phyloP scores from a whole-genome alignment of 805 yeast genomes.

The Pichia kluyveri region DNA sequence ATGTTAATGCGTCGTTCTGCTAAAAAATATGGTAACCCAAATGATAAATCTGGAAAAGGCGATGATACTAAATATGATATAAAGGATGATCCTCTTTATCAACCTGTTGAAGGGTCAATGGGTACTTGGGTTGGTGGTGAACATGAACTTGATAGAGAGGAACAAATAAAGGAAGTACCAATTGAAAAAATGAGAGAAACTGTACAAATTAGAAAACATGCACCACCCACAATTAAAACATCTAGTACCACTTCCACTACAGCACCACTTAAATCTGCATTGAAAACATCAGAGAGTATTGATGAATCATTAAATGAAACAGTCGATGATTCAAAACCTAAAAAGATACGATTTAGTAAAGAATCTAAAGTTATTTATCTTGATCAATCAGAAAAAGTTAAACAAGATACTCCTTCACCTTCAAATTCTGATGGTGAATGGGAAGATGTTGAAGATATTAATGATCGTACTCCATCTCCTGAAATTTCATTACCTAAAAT shows the following conservation, averaged over 20 bases:
- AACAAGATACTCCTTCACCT: neutral
- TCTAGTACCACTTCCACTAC: neutral
- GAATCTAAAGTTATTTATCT: slow-evolving; percentile 26
- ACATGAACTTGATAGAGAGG: slow-evolving; percentile 24
- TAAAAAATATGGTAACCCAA: slow-evolving; percentile 26
- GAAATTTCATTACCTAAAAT: slow-evolving; percentile 9
- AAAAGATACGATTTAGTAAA: slow-evolving; percentile 23
- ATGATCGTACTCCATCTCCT: slow-evolving; percentile 25
- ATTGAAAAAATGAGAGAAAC: neutral
- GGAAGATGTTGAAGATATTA: slow-evolving; percentile 42
- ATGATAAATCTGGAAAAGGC: slow-evolving; percentile 14
- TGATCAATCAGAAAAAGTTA: slow-evolving; percentile 8
- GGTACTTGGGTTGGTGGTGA: slow-evolving; percentile 30
- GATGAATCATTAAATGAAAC: neutral
- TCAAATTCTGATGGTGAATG: slow-evolving; percentile 29
- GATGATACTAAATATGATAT: neutral
- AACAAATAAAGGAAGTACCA: slow-evolving; percentile 8
- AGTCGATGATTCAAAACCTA: slow-evolving; percentile 18
- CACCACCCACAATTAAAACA: too few relatives aligned
- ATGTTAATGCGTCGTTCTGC: slow-evolving; percentile 50
- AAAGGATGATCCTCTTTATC: slow-evolving; percentile 20
- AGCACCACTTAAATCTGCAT: slow-evolving; percentile 7
- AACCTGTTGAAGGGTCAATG: slow-evolving; percentile 24
- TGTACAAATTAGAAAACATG: neutral
- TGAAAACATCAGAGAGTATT: too few relatives aligned